Conservation (phyloP, 2,329 filamentous ascomycete species). For the Xylariomycetidae sp. region DNA sequence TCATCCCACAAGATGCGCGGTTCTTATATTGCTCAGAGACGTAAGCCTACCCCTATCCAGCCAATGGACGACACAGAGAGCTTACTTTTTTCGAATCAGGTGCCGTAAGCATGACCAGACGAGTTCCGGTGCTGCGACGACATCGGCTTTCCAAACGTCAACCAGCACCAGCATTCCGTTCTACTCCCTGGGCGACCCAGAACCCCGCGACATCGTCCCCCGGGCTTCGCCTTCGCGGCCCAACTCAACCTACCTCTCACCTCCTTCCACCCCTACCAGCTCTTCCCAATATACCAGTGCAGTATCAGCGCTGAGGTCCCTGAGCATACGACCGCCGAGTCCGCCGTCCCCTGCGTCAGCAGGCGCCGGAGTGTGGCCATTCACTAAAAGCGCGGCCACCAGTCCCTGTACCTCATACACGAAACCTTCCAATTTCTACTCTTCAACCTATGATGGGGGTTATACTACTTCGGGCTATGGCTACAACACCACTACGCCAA, state of each 20-base stretch:
- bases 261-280: conserved; percentile 43
- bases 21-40: conserved; percentile 58
- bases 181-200: conserved; percentile 39
- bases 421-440: conserved; percentile 36
- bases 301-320: conserved; percentile 49
- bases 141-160: no score
- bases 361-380: conserved; percentile 46
- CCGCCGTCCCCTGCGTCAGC: conserved; percentile 47
- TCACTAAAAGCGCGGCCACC: conserved; percentile 42
- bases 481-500: conserved; percentile 31
- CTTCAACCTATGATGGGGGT: conserved; percentile 47
- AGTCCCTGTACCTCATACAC: conserved; percentile 50
- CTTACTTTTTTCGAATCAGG: no score
- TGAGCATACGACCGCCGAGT: conserved; percentile 48
- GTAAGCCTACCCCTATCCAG: conserved; percentile 35
- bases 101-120: conserved; percentile 50
- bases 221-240: conserved; percentile 58
- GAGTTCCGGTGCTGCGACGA: no score
- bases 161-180: no score
- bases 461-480: conserved; percentile 31
- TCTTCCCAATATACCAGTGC: conserved; percentile 44
- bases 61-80: conserved; percentile 12
- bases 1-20: conserved; percentile 50
- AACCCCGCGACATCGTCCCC: conserved; percentile 57
- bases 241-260: conserved; percentile 48